phyloP scores from a whole-genome alignment of 371 early-diverging fungal genomes.

The Lichtheimia hyalospora region DNA sequence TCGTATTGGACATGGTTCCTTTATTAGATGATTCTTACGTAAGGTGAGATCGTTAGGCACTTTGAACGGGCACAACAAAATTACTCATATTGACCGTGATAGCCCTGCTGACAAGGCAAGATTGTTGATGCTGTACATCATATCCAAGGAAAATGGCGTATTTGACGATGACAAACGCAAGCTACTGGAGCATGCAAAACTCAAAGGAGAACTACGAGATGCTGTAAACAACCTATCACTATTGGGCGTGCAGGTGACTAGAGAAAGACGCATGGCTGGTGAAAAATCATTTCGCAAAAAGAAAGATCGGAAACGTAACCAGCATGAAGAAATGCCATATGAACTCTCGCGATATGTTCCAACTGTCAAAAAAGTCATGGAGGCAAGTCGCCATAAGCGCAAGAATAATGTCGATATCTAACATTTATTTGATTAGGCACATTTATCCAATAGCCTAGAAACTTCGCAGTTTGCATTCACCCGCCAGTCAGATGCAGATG shows the following conservation, averaged over 20 bases:
- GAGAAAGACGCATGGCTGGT: slow-evolving; percentile 22
- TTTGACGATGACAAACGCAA: slow-evolving; percentile 71
- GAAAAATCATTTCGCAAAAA: slow-evolving; percentile 34
- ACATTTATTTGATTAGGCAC: slow-evolving; percentile 33
- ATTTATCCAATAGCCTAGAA: slow-evolving; percentile 56
- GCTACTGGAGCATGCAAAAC: slow-evolving; percentile 72
- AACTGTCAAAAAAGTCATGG: slow-evolving; percentile 53
- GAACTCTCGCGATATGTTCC: slow-evolving; percentile 74
- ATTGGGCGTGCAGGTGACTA: slow-evolving; percentile 62
- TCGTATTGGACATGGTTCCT: slow-evolving; percentile 87
- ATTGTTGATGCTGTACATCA: slow-evolving; percentile 83
- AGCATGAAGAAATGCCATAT: slow-evolving; percentile 55
- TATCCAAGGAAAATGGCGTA: slow-evolving; percentile 69
- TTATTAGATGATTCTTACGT: slow-evolving; percentile 69
- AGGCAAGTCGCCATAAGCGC: slow-evolving; percentile 20
- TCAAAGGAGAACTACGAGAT: slow-evolving; percentile 66
- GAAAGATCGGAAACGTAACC: slow-evolving; percentile 23
- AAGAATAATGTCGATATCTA: background rate
- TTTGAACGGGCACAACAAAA: background rate
- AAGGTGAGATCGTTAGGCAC: slow-evolving; percentile 22
- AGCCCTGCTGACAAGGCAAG: slow-evolving; percentile 82
- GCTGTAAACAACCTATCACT: slow-evolving; percentile 75
- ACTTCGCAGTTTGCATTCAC: slow-evolving; percentile 56
- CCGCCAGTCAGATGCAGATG: slow-evolving; percentile 49
- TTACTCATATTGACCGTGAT: too few relatives aligned